phyloP scores from a whole-genome alignment of 2,329 filamentous ascomycete species.

The Xylariaceae sp. region DNA sequence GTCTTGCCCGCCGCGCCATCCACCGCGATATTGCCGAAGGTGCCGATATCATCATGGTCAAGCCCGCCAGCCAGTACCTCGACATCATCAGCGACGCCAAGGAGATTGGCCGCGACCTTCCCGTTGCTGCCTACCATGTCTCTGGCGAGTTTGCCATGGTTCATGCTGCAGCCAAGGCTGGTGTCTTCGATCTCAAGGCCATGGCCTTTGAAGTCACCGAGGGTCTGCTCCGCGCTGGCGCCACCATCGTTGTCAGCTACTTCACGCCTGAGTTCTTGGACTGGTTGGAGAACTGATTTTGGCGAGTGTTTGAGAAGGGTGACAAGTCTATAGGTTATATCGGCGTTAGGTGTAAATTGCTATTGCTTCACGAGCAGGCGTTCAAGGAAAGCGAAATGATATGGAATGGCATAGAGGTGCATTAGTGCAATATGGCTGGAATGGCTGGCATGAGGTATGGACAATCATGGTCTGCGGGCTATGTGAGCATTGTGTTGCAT shows the following conservation, averaged over 20 bases:
- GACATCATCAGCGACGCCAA: slow-evolving; percentile 98
- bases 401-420: slow-evolving; percentile 1
- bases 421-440: not conserved
- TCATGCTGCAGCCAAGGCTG: slow-evolving; percentile 89
- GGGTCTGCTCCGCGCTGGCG: slow-evolving; percentile 87
- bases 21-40: slow-evolving; percentile 87
- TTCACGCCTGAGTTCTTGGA: slow-evolving; percentile 81
- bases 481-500: too few species aligned
- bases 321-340: too few species aligned
- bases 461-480: too few species aligned
- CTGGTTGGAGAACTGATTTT: slow-evolving; percentile 55
- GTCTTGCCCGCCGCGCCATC: slow-evolving; percentile 87
- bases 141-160: slow-evolving; percentile 98
- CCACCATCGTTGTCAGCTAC: slow-evolving; percentile 90
- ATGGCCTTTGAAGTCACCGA: slow-evolving; percentile 96
- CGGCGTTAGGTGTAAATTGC: slow-evolving; percentile 6
- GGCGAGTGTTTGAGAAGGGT: not conserved
- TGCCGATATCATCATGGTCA: slow-evolving; percentile 98
- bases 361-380: slow-evolving; percentile 1
- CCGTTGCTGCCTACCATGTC: slow-evolving; percentile 94
- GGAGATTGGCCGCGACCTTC: slow-evolving; percentile 86
- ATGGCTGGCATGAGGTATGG: too few species aligned
- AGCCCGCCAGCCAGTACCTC: slow-evolving; percentile 91
- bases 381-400: slow-evolving; percentile 3
- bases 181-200: slow-evolving; percentile 89